Evolutionary conservation across 208 protist genomes (phyloP).

Genomic region (Trichomonas vaginalis): DNA sequence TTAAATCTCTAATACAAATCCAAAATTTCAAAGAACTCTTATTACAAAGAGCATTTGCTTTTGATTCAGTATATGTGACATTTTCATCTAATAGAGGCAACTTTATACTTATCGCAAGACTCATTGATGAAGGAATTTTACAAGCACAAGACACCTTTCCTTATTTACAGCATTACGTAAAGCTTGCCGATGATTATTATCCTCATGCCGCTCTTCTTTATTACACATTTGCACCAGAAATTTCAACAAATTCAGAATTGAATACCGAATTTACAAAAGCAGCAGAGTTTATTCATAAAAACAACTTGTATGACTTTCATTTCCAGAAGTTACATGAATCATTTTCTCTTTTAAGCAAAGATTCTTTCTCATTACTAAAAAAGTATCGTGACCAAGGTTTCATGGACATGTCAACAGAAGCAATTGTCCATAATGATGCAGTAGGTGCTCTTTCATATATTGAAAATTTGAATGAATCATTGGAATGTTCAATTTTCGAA

Average conservation of each 20-base stretch:
- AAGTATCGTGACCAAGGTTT: not conserved
- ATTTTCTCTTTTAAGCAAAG: not conserved
- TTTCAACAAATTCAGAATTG: not conserved
- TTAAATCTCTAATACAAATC: not conserved
- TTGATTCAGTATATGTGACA: not conserved
- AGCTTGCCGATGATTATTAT: not conserved
- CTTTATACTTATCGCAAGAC: not conserved
- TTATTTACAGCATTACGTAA: not conserved
- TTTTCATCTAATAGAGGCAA: not conserved
- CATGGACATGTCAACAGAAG: not conserved
- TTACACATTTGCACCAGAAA: not conserved
- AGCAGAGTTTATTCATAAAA: not conserved
- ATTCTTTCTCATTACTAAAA: not conserved
- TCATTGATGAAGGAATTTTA: not conserved
- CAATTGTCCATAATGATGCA: not conserved
- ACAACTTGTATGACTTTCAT: not conserved
- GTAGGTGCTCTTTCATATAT: not conserved
- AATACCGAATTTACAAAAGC: not conserved
- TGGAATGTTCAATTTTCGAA: not conserved
- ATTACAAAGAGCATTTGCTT: not conserved
- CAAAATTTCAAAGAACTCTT: not conserved
- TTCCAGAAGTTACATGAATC: not conserved
- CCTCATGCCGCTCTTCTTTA: not conserved
- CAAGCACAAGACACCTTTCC: not conserved
- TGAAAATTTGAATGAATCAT: not conserved